Percentiles rank a stretch among this genome's conserved stretches.
These are phyloP conservation scores for Pythium monospermum DNA, from an alignment of 352 stramenopile genomes.

Conservation along the genomic window DNA sequence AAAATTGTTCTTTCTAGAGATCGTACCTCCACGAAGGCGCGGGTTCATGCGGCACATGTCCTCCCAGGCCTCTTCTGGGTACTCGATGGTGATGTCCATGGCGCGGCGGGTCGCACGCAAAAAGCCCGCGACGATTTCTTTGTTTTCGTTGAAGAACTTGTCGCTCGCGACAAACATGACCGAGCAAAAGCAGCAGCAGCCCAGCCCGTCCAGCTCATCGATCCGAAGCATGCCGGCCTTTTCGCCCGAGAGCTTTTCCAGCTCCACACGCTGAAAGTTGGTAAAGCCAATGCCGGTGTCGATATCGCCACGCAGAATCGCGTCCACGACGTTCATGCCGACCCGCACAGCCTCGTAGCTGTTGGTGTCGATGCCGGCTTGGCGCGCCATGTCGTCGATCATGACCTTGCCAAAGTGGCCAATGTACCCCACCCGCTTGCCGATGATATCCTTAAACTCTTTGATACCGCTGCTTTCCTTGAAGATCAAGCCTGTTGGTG, in stretches of 20 bases:
- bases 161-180: slow-evolving; percentile 50
- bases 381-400: slow-evolving; percentile 47
- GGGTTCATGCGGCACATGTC: slow-evolving; percentile 51
- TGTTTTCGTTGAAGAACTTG: slow-evolving; percentile 44
- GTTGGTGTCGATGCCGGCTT: slow-evolving; percentile 36
- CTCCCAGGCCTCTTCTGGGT: slow-evolving; percentile 42
- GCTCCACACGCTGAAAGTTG: slow-evolving; percentile 50
- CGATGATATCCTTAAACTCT: slow-evolving; percentile 47
- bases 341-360: slow-evolving; percentile 44
- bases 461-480: slow-evolving; percentile 48
- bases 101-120: slow-evolving; percentile 36
- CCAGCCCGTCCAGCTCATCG: slow-evolving; percentile 42
- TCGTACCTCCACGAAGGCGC: slow-evolving; percentile 35
- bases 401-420: slow-evolving; percentile 51
- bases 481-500: slow-evolving; percentile 45
- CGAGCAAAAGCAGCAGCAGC: slow-evolving; percentile 53
- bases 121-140: slow-evolving; percentile 37
- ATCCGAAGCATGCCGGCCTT: slow-evolving; percentile 46
- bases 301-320: slow-evolving; percentile 41
- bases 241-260: slow-evolving; percentile 44
- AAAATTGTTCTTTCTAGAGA: background rate
- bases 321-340: slow-evolving; percentile 50
- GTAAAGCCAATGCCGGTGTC: slow-evolving; percentile 50
- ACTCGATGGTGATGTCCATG: slow-evolving; percentile 50
- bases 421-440: slow-evolving; percentile 49